These are phyloP conservation scores for Beauveria asiatica DNA, from an alignment of 2,329 filamentous ascomycete genomes.

Conservation along the genomic window DNA sequence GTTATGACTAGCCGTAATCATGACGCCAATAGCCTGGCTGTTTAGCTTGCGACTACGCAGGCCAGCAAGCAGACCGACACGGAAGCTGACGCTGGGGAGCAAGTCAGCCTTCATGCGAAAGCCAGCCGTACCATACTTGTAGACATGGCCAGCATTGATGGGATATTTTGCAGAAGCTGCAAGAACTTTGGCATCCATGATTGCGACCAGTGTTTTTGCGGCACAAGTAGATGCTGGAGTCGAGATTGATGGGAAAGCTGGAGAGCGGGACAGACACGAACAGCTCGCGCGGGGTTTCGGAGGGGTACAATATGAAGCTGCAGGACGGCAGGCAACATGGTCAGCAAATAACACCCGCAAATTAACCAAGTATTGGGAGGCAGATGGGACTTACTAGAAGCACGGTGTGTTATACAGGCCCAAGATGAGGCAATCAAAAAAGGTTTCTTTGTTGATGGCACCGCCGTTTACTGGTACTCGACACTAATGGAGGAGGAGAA, in stretches of 20 bases:
- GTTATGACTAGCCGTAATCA: conserved; percentile 94
- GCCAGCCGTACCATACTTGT: conserved; percentile 59
- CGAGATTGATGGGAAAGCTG: background rate
- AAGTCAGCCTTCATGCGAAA: conserved; percentile 67
- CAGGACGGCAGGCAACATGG: background rate
- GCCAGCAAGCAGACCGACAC: conserved; percentile 80
- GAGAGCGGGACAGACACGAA: background rate
- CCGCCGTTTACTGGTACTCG: background rate
- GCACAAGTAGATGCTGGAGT: background rate
- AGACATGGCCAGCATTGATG: conserved; percentile 45
- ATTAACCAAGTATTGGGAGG: background rate
- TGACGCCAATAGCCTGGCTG: conserved; percentile 88
- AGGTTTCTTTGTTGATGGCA: background rate
- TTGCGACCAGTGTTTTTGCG: background rate
- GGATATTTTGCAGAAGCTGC: conserved; percentile 55
- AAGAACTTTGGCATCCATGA: conserved; percentile 49
- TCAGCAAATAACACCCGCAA: background rate
- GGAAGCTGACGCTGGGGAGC: conserved; percentile 85
- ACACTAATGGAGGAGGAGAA: background rate
- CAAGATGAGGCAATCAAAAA: background rate
- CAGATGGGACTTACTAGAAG: background rate
- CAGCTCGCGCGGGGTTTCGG: conserved; percentile 8
- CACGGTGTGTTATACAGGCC: background rate
- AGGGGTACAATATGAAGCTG: background rate
- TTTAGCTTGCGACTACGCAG: conserved; percentile 84